A percentile compares a stretch with the other conserved stretches of the same genome.
These are phyloP conservation scores for Chaetomium strumarium DNA, from an alignment of 2,329 filamentous ascomycete genomes.

Conservation along the genomic window DNA sequence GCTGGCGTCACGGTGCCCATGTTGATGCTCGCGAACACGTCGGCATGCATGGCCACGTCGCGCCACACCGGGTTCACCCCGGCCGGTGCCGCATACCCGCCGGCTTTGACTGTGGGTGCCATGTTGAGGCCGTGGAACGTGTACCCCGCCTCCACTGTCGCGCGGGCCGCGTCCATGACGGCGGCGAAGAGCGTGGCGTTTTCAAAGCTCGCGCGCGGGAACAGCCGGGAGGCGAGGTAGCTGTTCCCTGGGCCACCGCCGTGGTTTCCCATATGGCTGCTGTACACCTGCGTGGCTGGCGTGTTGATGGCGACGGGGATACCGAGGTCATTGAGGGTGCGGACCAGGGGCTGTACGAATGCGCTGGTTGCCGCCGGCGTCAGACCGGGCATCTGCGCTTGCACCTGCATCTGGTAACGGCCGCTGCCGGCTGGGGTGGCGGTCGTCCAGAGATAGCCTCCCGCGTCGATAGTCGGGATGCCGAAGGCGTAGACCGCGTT, in stretches of 20 bases:
- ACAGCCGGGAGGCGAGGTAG: conserved; percentile 30
- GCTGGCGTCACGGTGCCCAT: conserved; percentile 8
- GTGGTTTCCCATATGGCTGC: conserved; percentile 1
- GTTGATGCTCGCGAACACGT: conserved; percentile 18
- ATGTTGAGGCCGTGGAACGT: conserved; percentile 34
- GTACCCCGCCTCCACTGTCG: conserved; percentile 31
- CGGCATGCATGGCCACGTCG: conserved; percentile 20
- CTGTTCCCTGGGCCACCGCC: conserved; percentile 10
- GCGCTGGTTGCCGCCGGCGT: conserved; percentile 21
- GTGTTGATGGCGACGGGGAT: conserved; percentile 25
- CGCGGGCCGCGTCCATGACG: conserved; percentile 28
- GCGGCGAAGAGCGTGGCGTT: conserved; percentile 24
- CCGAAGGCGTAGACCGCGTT: conserved; percentile 32
- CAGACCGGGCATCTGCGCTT: conserved; percentile 31
- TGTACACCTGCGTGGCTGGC: conserved; percentile 9
- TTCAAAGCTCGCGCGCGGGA: conserved; percentile 31
- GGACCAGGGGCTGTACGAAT: conserved; percentile 27
- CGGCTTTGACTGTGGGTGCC: conserved; percentile 22
- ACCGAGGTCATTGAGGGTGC: conserved; percentile 28
- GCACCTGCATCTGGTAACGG: conserved; percentile 29
- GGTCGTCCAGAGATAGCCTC: conserved; percentile 32
- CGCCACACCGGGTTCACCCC: conserved; percentile 22
- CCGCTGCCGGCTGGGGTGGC: conserved; percentile 25
- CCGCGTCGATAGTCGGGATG: conserved; percentile 30
- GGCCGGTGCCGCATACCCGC: conserved; percentile 18